A percentile compares a stretch with the other conserved stretches of the same genome.
phyloP scores from a whole-genome alignment of 2,329 filamentous ascomycete genomes.

The Elsinoe ampelina region DNA sequence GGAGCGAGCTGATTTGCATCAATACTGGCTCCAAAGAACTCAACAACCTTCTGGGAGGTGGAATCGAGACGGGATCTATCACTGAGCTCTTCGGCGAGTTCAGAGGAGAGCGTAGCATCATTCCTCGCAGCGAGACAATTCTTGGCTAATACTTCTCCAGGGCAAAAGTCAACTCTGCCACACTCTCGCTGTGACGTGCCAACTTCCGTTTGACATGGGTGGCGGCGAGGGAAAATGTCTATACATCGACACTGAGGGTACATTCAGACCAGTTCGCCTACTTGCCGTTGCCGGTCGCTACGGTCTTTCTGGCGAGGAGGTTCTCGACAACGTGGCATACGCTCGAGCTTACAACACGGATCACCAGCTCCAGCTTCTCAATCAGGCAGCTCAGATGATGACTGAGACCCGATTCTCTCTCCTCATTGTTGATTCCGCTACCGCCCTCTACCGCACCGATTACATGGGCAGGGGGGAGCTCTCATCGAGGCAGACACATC shows the following conservation, averaged over 20 bases:
- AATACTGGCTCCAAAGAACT: slow-evolving; percentile 97
- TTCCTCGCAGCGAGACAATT: neutral
- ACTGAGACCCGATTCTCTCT: slow-evolving; percentile 96
- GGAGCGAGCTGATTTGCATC: slow-evolving; percentile 95
- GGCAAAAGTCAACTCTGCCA: slow-evolving; percentile 99
- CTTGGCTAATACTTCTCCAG: neutral
- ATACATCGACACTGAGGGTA: slow-evolving; percentile 97
- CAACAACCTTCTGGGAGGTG: slow-evolving; percentile 87
- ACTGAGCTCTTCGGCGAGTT: slow-evolving; percentile 99
- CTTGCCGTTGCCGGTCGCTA: slow-evolving; percentile 90
- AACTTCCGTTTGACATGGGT: slow-evolving; percentile 97
- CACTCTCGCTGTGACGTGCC: slow-evolving; percentile 95
- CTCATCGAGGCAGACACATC: slow-evolving; percentile 80
- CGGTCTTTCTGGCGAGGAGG: slow-evolving; percentile 90
- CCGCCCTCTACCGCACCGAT: slow-evolving; percentile 88
- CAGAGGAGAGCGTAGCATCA: slow-evolving; percentile 48
- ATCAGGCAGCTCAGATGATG: slow-evolving; percentile 98
- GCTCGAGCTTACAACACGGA: slow-evolving; percentile 97
- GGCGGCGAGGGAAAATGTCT: slow-evolving; percentile 96
- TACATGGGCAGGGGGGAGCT: slow-evolving; percentile 95
- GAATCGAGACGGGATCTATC: slow-evolving; percentile 92
- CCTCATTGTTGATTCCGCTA: slow-evolving; percentile 91
- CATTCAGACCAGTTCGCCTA: slow-evolving; percentile 81
- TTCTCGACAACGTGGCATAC: slow-evolving; percentile 96
- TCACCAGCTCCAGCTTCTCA: slow-evolving; percentile 88